A percentile compares a stretch with the other conserved stretches of the same genome.
phyloP scores from a whole-genome alignment of 2,329 filamentous ascomycete species.

The Penicillium sp. region DNA sequence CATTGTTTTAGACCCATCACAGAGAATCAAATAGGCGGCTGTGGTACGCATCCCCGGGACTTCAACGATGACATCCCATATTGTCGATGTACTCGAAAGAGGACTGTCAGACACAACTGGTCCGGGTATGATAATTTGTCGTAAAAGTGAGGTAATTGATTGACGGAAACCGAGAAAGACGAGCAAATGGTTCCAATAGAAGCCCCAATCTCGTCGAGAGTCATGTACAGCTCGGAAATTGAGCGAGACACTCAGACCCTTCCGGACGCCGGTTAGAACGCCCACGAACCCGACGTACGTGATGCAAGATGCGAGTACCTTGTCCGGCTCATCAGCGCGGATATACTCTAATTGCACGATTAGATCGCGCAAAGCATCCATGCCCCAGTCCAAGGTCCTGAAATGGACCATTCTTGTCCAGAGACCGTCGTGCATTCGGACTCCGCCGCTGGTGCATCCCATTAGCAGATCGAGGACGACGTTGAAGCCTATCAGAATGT shows the following conservation, averaged over 20 bases:
- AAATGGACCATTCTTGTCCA: conserved; percentile 37
- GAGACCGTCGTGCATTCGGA: conserved; percentile 18
- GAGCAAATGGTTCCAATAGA: conserved; percentile 49
- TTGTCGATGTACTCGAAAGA: conserved; percentile 5
- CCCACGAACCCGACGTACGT: conserved; percentile 52
- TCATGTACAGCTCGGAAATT: conserved; percentile 53
- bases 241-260: conserved; percentile 48
- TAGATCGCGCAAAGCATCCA: conserved; percentile 50
- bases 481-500: conserved; percentile 60
- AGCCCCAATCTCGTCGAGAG: conserved; percentile 40
- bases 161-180: conserved; percentile 54
- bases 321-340: conserved; percentile 27
- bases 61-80: conserved; percentile 28
- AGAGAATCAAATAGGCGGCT: conserved; percentile 57
- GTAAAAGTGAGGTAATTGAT: conserved; percentile 53
- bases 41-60: conserved; percentile 46
- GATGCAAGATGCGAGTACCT: conserved; percentile 46
- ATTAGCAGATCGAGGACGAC: conserved; percentile 61
- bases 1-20: conserved; percentile 47
- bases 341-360: conserved; percentile 54
- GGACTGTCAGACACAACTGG: neutral
- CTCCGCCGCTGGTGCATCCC: conserved; percentile 61
- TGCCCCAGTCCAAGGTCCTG: conserved; percentile 52
- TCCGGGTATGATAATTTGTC: conserved; percentile 42
- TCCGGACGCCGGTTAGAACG: conserved; percentile 48